Conservation (phyloP, 2,329 filamentous ascomycete genomes). For the Podosphaera fusca region DNA sequence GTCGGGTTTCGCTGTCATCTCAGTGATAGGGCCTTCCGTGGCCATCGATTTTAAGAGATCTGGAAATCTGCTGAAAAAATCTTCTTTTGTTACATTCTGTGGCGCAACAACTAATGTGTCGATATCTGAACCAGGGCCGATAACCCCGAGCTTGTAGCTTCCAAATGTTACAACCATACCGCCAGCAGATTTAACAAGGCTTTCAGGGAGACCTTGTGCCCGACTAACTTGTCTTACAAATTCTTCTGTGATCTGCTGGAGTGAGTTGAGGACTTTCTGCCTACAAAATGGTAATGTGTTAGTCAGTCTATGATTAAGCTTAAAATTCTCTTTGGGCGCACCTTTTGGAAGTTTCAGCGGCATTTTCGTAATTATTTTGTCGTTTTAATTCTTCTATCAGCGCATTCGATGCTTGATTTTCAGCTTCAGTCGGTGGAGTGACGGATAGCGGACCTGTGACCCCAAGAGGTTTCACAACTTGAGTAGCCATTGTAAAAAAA, state of each 20-base stretch:
- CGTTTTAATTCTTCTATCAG: conserved; percentile 65
- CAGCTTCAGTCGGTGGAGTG: conserved; percentile 49
- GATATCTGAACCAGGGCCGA: conserved; percentile 89
- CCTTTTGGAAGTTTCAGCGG: conserved; percentile 66
- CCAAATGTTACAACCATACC: conserved; percentile 92
- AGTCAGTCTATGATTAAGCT: conserved; percentile 4
- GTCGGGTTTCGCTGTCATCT: conserved; percentile 66
- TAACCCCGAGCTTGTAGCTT: conserved; percentile 84
- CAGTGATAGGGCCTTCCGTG: conserved; percentile 55
- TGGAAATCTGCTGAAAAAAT: conserved; percentile 88
- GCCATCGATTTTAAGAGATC: conserved; percentile 54
- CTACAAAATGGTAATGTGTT: conserved; percentile 18
- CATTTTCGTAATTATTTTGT: conserved; percentile 79
- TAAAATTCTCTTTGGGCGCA: conserved; percentile 16
- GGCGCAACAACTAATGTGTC: conserved; percentile 86
- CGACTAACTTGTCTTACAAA: conserved; percentile 59
- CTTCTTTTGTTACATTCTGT: conserved; percentile 65
- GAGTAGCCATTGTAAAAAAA: conserved; percentile 11
- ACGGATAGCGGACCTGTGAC: conserved; percentile 69
- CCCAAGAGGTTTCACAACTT: conserved; percentile 22
- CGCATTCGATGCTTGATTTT: conserved; percentile 53
- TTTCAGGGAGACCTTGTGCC: conserved; percentile 38
- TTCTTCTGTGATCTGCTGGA: conserved; percentile 61
- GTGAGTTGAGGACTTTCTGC: conserved; percentile 38
- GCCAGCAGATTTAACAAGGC: conserved; percentile 59